Base-by-base conservation (phyloP, 805 yeast species). In the Schwanniomyces yamadae region DNA sequence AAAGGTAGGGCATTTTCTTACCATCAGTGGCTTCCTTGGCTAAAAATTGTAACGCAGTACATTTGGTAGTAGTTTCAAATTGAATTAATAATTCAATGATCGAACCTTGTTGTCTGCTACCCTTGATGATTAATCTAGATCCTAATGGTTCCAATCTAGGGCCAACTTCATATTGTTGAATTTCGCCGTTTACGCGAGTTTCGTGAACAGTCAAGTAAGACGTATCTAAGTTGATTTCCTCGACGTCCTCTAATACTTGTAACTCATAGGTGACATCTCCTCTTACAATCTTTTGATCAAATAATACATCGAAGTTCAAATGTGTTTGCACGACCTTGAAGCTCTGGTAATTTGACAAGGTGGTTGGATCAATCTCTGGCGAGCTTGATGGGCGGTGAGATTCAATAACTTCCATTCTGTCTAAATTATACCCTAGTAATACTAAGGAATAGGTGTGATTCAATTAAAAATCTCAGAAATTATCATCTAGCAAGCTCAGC, bases 41-140 rank as follows among this genome's bases (percentile, higher is more conserved):
- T 35, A 89, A 65, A 80, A 93, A 89, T 59, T 89, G 96, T 41
- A 88, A 66, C 3, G 96, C 96, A 1, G 95, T 85, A 53, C 95
- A 83, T 15, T 77, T 58, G 5, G 66, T 63, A 1, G 96, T 88
- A 24, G 96, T 88, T 40, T 71, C 65, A 48, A 80, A 89, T n/a
- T 58, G 62, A 19, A 86, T 57, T 20, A 51, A 47, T 20, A 81
- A 46, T 6, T 50, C 41, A 16, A 63, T 22, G 3, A 38, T 29
- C 2, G 37, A 36, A 6, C 48, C 40, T 6, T 22, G n/a, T 22
- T 27, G 33, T 4, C 37, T 35, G 2, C 36, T n/a, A 4, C 42
- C 34, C 1, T 45, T 25, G 31, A 80, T 62, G 3, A 50, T 54
- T 35, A 83, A 58, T 3, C 81, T 71, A 1, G 82, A 66, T 3